Evolutionary conservation across 176 grass and related monocot genomes (phyloP).

Genomic region (Pontederia paniculata): DNA sequence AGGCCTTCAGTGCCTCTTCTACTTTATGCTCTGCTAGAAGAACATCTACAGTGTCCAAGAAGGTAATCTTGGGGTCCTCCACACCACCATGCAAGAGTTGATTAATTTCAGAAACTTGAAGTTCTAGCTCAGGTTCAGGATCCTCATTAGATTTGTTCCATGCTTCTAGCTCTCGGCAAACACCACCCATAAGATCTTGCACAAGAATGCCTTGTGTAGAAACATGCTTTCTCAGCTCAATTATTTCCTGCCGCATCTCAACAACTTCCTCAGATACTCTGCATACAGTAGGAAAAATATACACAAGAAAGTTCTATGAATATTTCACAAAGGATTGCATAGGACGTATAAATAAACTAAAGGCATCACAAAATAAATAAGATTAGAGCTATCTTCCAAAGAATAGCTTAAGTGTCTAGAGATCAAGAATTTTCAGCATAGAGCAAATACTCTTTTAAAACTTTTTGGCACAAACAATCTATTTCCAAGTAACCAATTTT

Average conservation of each 20-base stretch:
- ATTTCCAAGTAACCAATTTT: too few species aligned
- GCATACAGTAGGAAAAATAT: not conserved
- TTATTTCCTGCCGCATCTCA: constrained; percentile 87
- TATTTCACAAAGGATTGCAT: too few species aligned
- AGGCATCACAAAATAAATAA: too few species aligned
- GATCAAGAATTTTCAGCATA: too few species aligned
- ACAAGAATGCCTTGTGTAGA: constrained; percentile 88
- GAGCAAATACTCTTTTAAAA: too few species aligned
- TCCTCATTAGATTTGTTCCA: constrained; percentile 60
- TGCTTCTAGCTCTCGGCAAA: constrained; percentile 57
- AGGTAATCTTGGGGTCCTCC: constrained; percentile 43
- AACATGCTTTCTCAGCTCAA: constrained; percentile 74
- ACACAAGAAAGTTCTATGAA: not conserved
- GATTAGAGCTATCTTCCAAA: too few species aligned
- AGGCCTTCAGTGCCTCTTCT: constrained; percentile 54
- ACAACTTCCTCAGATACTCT: constrained; percentile 93
- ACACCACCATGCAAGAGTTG: constrained; percentile 43
- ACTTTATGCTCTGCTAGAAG: constrained; percentile 75
- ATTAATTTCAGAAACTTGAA: constrained; percentile 37
- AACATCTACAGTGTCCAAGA: constrained; percentile 66
- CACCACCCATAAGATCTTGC: constrained; percentile 85
- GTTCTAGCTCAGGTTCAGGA: constrained; percentile 32
- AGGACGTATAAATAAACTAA: too few species aligned
- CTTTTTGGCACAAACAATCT: too few species aligned
- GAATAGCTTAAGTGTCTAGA: too few species aligned